Conservation (phyloP, 306 rosid species). For the Leucaena leucocephala region DNA sequence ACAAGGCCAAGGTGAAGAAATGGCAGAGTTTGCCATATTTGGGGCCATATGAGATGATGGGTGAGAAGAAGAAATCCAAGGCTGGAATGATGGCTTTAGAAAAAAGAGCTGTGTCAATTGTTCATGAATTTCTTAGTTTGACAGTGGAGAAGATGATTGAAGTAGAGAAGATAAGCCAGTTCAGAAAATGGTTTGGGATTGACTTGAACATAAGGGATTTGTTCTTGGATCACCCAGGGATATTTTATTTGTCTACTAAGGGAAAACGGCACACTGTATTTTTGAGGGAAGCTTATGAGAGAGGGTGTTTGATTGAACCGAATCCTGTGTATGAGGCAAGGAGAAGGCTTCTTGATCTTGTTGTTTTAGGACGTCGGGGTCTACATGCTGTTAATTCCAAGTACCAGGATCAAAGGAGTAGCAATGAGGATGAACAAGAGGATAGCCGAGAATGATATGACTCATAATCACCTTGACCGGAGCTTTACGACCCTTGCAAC, state of each 20-base stretch:
- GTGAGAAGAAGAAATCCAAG: slow-evolving; percentile 53
- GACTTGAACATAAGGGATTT: slow-evolving; percentile 73
- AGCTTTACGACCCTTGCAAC: not conserved
- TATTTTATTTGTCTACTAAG: slow-evolving; percentile 84
- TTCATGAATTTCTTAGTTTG: slow-evolving; percentile 86
- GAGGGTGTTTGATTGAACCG: slow-evolving; percentile 73
- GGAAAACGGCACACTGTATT: slow-evolving; percentile 89
- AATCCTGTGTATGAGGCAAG: slow-evolving; percentile 80
- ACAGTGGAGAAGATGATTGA: slow-evolving; percentile 95
- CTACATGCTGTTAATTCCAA: slow-evolving; percentile 49
- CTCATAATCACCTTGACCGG: slow-evolving; percentile 34
- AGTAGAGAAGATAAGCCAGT: slow-evolving; percentile 78
- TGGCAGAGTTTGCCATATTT: slow-evolving; percentile 80
- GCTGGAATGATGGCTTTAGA: slow-evolving; percentile 59
- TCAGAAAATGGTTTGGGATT: slow-evolving; percentile 65
- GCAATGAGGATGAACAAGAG: slow-evolving; percentile 40
- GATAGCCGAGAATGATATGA: slow-evolving; percentile 29
- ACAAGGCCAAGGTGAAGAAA: slow-evolving; percentile 82
- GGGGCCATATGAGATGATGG: slow-evolving; percentile 72
- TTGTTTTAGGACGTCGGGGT: slow-evolving; percentile 64
- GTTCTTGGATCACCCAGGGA: slow-evolving; percentile 85
- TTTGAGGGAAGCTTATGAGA: slow-evolving; percentile 91
- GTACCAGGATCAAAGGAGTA: slow-evolving; percentile 38
- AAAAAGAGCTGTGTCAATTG: slow-evolving; percentile 79
- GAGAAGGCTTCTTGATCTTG: slow-evolving; percentile 85